phyloP scores from a whole-genome alignment of 2,329 filamentous ascomycete genomes.

The Talaromyces amestolkiae region DNA sequence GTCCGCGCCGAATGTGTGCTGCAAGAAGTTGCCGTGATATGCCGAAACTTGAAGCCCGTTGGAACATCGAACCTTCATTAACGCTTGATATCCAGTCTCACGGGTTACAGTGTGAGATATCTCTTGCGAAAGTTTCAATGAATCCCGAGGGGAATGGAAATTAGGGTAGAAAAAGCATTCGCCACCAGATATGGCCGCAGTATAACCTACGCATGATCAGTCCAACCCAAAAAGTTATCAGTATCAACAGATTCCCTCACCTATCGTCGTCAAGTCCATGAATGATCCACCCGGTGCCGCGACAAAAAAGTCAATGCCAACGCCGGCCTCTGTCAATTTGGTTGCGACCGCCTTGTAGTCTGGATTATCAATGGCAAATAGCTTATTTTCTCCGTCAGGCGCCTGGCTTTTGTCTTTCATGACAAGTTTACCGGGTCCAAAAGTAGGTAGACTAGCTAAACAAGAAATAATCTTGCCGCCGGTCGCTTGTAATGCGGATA shows the following conservation, averaged over 20 bases:
- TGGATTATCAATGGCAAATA: slow-evolving; percentile 86
- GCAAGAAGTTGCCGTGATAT: slow-evolving; percentile 96
- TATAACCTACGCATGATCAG: slow-evolving; percentile 58
- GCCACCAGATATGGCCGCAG: slow-evolving; percentile 84
- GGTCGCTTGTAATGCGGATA: slow-evolving; percentile 79
- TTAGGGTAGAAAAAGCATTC: slow-evolving; percentile 97
- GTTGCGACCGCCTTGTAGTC: slow-evolving; percentile 82
- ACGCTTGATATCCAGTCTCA: slow-evolving; percentile 89
- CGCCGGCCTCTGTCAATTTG: slow-evolving; percentile 81
- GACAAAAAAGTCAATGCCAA: slow-evolving; percentile 92
- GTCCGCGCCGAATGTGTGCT: slow-evolving; percentile 92
- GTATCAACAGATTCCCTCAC: slow-evolving; percentile 44
- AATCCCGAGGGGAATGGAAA: slow-evolving; percentile 83
- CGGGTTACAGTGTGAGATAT: slow-evolving; percentile 81
- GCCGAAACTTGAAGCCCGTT: slow-evolving; percentile 88
- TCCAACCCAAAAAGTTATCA: background rate
- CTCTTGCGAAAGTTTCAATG: slow-evolving; percentile 77
- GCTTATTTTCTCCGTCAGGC: slow-evolving; percentile 86
- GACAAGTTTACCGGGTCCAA: slow-evolving; percentile 81
- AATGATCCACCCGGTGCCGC: slow-evolving; percentile 87
- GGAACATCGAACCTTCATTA: slow-evolving; percentile 98
- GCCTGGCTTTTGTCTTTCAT: slow-evolving; percentile 83
- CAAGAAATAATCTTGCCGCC: slow-evolving; percentile 92
- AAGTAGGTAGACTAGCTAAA: slow-evolving; percentile 82
- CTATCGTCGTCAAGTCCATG: slow-evolving; percentile 87